Evolutionary conservation across 2,329 filamentous ascomycete species (phyloP).

Genomic region (Trematosphaeria pertusa): DNA sequence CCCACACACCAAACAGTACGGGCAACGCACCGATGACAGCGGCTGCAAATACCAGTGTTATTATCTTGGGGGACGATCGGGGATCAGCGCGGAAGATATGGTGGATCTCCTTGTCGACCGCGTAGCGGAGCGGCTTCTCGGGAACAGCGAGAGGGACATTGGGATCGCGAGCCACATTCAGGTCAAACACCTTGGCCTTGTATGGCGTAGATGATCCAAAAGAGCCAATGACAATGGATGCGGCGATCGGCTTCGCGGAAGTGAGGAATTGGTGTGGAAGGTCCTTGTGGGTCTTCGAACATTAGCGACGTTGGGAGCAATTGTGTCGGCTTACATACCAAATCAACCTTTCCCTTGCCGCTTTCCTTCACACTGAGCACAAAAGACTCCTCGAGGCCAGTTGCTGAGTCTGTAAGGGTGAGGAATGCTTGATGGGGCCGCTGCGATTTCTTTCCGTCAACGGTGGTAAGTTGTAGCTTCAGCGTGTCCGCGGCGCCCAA

Average conservation of each 20-base stretch:
- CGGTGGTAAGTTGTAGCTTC: constrained; percentile 81
- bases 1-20: constrained; percentile 75
- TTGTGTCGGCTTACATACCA: constrained; percentile 65
- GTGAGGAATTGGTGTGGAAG: constrained; percentile 82
- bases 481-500: constrained; percentile 75
- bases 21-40: constrained; percentile 78
- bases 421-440: constrained; percentile 95
- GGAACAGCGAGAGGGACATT: constrained; percentile 65
- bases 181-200: constrained; percentile 73
- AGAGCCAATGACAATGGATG: constrained; percentile 84
- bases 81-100: constrained; percentile 87
- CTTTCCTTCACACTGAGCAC: constrained; percentile 83
- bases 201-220: constrained; percentile 78
- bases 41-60: constrained; percentile 79
- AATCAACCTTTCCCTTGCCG: constrained; percentile 83
- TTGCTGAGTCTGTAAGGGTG: constrained; percentile 74
- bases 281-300: constrained; percentile 79
- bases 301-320: constrained; percentile 33
- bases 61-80: constrained; percentile 77
- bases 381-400: constrained; percentile 86
- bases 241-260: constrained; percentile 71
- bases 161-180: constrained; percentile 70
- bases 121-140: constrained; percentile 79
- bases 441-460: constrained; percentile 78
- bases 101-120: constrained; percentile 82